These are phyloP conservation scores for Pseudogymnoascus sp. DNA, from an alignment of 2,329 filamentous ascomycete species.

Conservation along the genomic window DNA sequence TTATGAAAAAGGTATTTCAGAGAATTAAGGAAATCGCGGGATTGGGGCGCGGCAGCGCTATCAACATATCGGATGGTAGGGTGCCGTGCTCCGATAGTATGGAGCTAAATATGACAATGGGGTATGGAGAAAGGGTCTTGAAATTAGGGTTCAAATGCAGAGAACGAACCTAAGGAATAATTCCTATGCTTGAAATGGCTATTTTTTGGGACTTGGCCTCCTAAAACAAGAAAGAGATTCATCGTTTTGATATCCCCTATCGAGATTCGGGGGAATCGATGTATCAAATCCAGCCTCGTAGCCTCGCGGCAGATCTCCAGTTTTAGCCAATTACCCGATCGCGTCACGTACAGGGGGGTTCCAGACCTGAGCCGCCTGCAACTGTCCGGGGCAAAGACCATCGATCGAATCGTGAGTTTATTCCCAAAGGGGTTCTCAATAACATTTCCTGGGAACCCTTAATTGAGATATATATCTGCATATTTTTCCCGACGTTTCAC, in stretches of 20 bases:
- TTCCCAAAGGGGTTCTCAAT: constrained; percentile 3
- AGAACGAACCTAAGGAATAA: background rate
- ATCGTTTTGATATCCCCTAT: background rate
- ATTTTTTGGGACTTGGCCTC: background rate
- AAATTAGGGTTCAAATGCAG: background rate
- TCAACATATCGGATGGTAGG: constrained; percentile 2
- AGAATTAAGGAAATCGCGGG: constrained; percentile 4
- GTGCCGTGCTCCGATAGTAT: background rate
- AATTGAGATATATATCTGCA: background rate
- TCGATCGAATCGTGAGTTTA: background rate
- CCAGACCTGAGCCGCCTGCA: background rate
- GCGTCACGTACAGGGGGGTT: background rate
- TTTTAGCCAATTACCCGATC: background rate
- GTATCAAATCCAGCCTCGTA: background rate
- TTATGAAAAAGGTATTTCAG: constrained; percentile 1
- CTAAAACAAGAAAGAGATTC: background rate
- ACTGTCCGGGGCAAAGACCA: background rate
- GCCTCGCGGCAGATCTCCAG: background rate
- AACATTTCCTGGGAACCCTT: background rate
- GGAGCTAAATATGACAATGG: background rate
- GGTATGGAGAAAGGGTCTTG: background rate
- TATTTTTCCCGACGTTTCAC: background rate
- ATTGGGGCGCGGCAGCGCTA: background rate
- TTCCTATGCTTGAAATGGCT: background rate
- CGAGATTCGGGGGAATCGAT: background rate